Evolutionary conservation across 2,329 filamentous ascomycete genomes (phyloP).

Genomic region (Colletotrichum sp.): DNA sequence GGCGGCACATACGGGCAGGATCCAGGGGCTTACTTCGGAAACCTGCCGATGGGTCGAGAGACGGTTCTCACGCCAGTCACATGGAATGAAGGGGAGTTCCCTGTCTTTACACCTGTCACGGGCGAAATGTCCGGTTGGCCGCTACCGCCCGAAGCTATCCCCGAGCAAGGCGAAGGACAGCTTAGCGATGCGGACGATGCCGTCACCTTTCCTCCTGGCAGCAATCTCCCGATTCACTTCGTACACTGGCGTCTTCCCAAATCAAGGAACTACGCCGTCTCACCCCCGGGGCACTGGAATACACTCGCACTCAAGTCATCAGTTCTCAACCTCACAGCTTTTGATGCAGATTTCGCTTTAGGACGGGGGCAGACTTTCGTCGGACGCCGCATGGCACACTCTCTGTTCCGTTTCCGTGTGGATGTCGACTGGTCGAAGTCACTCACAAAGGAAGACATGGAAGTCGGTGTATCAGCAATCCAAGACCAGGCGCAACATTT

Average conservation of each 20-base stretch:
- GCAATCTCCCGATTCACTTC: constrained; percentile 56
- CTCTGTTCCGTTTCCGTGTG: constrained; percentile 56
- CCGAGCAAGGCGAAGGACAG: constrained; percentile 40
- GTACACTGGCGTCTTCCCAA: constrained; percentile 61
- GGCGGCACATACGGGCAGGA: constrained; percentile 30
- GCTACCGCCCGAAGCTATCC: constrained; percentile 37
- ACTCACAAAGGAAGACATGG: constrained; percentile 43
- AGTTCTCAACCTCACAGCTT: constrained; percentile 57
- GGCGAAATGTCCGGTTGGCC: constrained; percentile 40
- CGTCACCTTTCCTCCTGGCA: constrained; percentile 49
- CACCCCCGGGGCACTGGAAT: constrained; percentile 43
- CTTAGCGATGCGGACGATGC: constrained; percentile 47
- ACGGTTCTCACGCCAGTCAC: constrained; percentile 43
- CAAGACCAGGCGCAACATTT: constrained; percentile 59
- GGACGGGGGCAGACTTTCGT: constrained; percentile 48
- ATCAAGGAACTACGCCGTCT: constrained; percentile 49
- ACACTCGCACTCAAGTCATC: constrained; percentile 54
- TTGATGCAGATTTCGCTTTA: constrained; percentile 45
- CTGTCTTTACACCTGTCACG: constrained; percentile 29
- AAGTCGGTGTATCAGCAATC: constrained; percentile 59
- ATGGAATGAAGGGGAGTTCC: constrained; percentile 39
- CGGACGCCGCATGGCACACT: constrained; percentile 59
- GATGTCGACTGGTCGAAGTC: constrained; percentile 44
- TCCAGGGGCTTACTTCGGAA: constrained; percentile 34
- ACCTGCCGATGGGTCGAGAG: constrained; percentile 47